Base-by-base conservation (phyloP, 2,329 filamentous ascomycete species). In the Diplodia mutila region DNA sequence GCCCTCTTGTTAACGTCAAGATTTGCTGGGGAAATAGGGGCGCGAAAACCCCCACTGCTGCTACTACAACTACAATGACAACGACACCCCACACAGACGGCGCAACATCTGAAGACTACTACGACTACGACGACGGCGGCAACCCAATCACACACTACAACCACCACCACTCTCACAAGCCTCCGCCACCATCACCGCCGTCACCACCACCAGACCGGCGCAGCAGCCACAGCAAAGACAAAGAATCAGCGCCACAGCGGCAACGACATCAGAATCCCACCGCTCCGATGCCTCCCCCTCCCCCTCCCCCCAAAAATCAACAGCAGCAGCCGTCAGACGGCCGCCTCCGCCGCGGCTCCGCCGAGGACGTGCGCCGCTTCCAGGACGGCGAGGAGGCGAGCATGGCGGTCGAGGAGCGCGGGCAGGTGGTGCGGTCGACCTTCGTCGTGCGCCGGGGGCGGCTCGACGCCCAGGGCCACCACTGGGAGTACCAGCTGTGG, bases 401-500 rank as follows among this genome's bases (percentile, higher is more conserved):
- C 25, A 57, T 66, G 64, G 37, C 64, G 32, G 14, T 66, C 37
- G 64, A 57, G 12, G 64, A 57, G n/a, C 11, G 29, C 11, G 64
- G 64, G 21, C 64, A 57, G 37, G 14, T 57, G 4, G 52, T 57
- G 6, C 64, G 51, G 9, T 39, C 53, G 14, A 51, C 25, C 14
- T 59, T 66, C 39, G 51, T 54, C 53, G 52, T 66, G n/a, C 64
- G 64, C 7, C n/a, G 51, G 18, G 64, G 25, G 7, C 29, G 29
- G 39, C 51, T 57, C 12, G 39, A 57, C 25, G n/a, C 32, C 7
- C 51, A 59, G 14, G 64, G 52, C 6, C 7, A 14, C 63, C 51
- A 18, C 2, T 66, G 64, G 64, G 52, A 66, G 42, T 66, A 66
- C 42, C 64, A 66, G 52, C 64, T 66, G 9, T 66, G 64, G 64